These are phyloP conservation scores for Moricandia moricandioides DNA, from an alignment of 345 rosid species.

Conservation along the genomic window DNA sequence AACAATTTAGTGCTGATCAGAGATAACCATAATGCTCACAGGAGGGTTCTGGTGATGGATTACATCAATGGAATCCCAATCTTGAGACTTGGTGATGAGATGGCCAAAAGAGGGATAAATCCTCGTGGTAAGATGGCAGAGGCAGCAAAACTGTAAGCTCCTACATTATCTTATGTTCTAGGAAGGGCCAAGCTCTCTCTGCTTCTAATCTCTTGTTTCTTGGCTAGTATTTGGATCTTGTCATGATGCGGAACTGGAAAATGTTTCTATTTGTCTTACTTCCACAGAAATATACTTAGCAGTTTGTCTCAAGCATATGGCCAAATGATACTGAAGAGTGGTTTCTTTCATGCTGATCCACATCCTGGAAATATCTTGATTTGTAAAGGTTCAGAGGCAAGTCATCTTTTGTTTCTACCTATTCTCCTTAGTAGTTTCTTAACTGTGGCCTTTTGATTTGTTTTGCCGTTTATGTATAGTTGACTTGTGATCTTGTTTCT, in stretches of 20 bases:
- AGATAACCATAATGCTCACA: slow-evolving; percentile 23
- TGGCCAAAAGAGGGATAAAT: slow-evolving; percentile 86
- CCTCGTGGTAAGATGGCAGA: slow-evolving; percentile 78
- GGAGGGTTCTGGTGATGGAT: slow-evolving; percentile 89
- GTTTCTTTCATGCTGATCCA: slow-evolving; percentile 99
- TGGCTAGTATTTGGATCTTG: slow-evolving; percentile 4
- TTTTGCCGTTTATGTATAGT: neutral
- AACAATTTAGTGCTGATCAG: slow-evolving; percentile 15
- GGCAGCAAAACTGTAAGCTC: slow-evolving; percentile 83
- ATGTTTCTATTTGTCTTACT: neutral
- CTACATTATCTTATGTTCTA: no score
- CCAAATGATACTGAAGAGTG: slow-evolving; percentile 96
- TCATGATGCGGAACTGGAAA: neutral
- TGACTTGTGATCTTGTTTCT: slow-evolving; percentile 23
- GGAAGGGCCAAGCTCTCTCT: no score
- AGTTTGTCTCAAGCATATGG: slow-evolving; percentile 90
- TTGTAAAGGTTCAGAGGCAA: slow-evolving; percentile 94
- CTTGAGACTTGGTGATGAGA: slow-evolving; percentile 83
- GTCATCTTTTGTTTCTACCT: slow-evolving; percentile 26
- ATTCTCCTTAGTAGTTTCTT: neutral
- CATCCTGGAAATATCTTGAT: slow-evolving; percentile 97
- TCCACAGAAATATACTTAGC: slow-evolving; percentile 69
- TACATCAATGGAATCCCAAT: slow-evolving; percentile 88
- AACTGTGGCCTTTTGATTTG: neutral
- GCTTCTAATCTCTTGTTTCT: neutral